Base-by-base conservation (phyloP, 768 basidiomycete genomes). In the Termitomyces sp. region DNA sequence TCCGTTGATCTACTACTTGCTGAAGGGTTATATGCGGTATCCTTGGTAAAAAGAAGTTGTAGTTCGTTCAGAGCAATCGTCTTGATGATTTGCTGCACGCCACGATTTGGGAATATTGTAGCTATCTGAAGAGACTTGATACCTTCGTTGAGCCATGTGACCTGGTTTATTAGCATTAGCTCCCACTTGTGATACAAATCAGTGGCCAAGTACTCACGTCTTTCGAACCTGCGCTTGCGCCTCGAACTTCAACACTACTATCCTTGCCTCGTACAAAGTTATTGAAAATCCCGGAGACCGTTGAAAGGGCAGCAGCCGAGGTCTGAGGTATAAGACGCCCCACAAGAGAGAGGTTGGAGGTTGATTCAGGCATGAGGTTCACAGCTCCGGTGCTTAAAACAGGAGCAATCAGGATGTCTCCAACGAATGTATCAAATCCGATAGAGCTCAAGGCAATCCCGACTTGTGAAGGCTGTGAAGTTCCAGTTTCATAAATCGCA, bases 141-240 rank as follows among this genome's bases (percentile, higher is more conserved):
- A 26, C 81, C 88, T 49, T 84, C 79, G 63, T 88, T 87, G 24
- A 90, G 71, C 88, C 88, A 90, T 4, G 81, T 79, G 13, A 85
- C 85, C 85, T 87, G 57, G 10, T 43, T 31, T 6, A 2, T 43
- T 29, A 13, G 2, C 13, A 18, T 46, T 3, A 57, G 24, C 37
- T 18, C 18, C 29, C 31, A 53, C 20, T 12, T 31, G 20, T 26
- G 26, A 47, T 14, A 18, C 31, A 29, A 37, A 22, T 59, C 37
- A 26, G 27, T 41, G 13, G 6, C 26, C 13, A 29, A 29, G 4
- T n/a, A 64, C 78, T 48, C 64, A 88, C 87, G 59, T 80, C 80
- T 51, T 73, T 72, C 1, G 85, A 75, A 14, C 83, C 83, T 4
- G 84, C 85, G 56, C 78, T 77, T 32, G 78, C 75, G 14, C 88